These are phyloP conservation scores for Mycena indigotica DNA, from an alignment of 768 basidiomycete genomes.

Conservation along the genomic window DNA sequence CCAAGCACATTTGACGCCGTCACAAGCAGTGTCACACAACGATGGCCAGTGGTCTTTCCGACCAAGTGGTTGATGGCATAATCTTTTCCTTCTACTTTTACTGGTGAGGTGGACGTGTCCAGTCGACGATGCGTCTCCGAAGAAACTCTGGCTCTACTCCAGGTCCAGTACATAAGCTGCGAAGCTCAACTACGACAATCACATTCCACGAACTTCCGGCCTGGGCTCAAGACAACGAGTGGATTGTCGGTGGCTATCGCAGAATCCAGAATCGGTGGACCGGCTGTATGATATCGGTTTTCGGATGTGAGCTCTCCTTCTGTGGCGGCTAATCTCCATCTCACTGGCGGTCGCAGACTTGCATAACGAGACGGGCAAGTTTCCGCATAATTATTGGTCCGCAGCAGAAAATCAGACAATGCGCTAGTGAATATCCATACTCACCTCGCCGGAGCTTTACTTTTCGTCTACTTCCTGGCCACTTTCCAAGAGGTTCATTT, in stretches of 20 bases:
- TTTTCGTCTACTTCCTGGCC: conserved; percentile 59
- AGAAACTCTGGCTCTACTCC: not conserved
- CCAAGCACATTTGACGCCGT: too few species aligned
- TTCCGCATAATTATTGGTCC: conserved; percentile 13
- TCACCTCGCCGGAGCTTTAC: conserved; percentile 69
- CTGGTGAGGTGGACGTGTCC: too few species aligned
- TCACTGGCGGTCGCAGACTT: conserved; percentile 48
- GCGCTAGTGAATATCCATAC: conserved; percentile 82
- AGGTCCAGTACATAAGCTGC: not conserved
- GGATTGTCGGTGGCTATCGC: conserved; percentile 69
- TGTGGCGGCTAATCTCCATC: conserved; percentile 18
- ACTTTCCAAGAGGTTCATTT: conserved; percentile 58
- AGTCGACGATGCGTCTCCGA: not conserved
- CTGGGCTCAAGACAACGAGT: conserved; percentile 78
- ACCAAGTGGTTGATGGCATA: too few species aligned
- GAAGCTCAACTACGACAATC: conserved; percentile 28
- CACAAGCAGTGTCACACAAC: too few species aligned
- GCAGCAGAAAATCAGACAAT: conserved; percentile 8
- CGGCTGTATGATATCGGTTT: conserved; percentile 64
- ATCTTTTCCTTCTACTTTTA: too few species aligned
- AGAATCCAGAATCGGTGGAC: conserved; percentile 65
- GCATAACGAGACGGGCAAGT: conserved; percentile 76
- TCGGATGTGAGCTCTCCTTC: conserved; percentile 54
- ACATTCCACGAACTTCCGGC: conserved; percentile 62
- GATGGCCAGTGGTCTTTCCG: too few species aligned